These are phyloP conservation scores for Monilinia vaccinii-corymbosi DNA, from an alignment of 2,329 filamentous ascomycete species.

Conservation along the genomic window DNA sequence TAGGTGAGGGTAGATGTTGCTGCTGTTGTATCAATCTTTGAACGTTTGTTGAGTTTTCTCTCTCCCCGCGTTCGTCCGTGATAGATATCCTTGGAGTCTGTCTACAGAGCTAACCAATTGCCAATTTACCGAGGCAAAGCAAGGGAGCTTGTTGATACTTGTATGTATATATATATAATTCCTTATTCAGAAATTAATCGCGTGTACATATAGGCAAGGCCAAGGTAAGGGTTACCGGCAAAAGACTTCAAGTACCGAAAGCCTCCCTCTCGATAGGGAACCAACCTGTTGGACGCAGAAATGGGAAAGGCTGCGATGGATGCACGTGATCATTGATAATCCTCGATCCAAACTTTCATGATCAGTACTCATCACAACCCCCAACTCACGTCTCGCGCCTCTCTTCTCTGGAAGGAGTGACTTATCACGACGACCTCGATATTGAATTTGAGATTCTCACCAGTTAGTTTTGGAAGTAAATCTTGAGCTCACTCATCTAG, in stretches of 20 bases:
- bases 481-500: too few species aligned
- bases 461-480: too few species aligned
- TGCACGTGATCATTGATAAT: too few species aligned
- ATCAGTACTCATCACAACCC: too few species aligned
- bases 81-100: not conserved
- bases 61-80: constrained; percentile 9
- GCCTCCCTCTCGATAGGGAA: not conserved
- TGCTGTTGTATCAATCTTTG: not conserved
- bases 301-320: too few species aligned
- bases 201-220: not conserved
- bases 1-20: constrained; percentile 7
- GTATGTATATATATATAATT: too few species aligned
- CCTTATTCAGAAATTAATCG: not conserved
- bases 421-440: not conserved
- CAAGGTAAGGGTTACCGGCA: not conserved
- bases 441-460: too few species aligned
- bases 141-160: not conserved
- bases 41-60: constrained; percentile 5
- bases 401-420: not conserved
- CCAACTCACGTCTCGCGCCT: too few species aligned
- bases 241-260: not conserved
- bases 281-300: too few species aligned
- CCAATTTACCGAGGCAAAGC: constrained; percentile 10
- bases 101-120: constrained; percentile 4
- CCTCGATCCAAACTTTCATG: too few species aligned